phyloP scores from a whole-genome alignment of 2,329 filamentous ascomycete genomes.

The Colletotrichum tropicicola region DNA sequence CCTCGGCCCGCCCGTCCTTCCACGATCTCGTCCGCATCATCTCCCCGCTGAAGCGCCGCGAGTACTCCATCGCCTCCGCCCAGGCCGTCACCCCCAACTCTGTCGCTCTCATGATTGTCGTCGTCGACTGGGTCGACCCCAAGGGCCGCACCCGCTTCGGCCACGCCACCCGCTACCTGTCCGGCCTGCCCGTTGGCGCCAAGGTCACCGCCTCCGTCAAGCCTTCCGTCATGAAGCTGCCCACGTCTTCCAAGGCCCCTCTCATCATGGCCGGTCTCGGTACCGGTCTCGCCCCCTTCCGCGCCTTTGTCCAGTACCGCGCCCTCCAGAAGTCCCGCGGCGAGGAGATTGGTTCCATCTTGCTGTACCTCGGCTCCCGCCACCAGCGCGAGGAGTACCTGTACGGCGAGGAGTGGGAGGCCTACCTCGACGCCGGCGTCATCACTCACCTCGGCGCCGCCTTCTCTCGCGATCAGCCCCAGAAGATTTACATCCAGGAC shows the following conservation, averaged over 20 bases:
- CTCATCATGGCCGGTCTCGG: slow-evolving; percentile 99
- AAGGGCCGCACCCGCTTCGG: slow-evolving; percentile 89
- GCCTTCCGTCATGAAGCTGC: slow-evolving; percentile 99
- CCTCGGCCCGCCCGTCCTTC: slow-evolving; percentile 87
- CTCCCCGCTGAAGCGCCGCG: slow-evolving; percentile 90
- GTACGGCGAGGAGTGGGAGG: slow-evolving; percentile 99
- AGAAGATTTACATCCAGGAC: slow-evolving; percentile 99
- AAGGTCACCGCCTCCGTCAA: slow-evolving; percentile 93
- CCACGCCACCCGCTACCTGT: slow-evolving; percentile 92
- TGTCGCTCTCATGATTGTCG: slow-evolving; percentile 97
- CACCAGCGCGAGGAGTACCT: slow-evolving; percentile 99
- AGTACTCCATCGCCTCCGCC: slow-evolving; percentile 98
- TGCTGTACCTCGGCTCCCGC: slow-evolving; percentile 95
- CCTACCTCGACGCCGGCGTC: slow-evolving; percentile 93
- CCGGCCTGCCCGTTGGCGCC: slow-evolving; percentile 76
- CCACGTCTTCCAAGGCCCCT: slow-evolving; percentile 83
- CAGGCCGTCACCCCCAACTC: slow-evolving; percentile 91
- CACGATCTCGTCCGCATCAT: slow-evolving; percentile 90
- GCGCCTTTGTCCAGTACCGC: slow-evolving; percentile 97
- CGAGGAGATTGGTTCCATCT: slow-evolving; percentile 90
- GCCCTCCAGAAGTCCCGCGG: slow-evolving; percentile 98
- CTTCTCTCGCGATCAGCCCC: slow-evolving; percentile 94
- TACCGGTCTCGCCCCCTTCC: slow-evolving; percentile 98
- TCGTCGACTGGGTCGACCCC: slow-evolving; percentile 93
- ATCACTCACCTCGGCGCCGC: slow-evolving; percentile 93